phyloP scores from a whole-genome alignment of 495 filamentous ascomycete genomes.

The Tetracladium setigerum region DNA sequence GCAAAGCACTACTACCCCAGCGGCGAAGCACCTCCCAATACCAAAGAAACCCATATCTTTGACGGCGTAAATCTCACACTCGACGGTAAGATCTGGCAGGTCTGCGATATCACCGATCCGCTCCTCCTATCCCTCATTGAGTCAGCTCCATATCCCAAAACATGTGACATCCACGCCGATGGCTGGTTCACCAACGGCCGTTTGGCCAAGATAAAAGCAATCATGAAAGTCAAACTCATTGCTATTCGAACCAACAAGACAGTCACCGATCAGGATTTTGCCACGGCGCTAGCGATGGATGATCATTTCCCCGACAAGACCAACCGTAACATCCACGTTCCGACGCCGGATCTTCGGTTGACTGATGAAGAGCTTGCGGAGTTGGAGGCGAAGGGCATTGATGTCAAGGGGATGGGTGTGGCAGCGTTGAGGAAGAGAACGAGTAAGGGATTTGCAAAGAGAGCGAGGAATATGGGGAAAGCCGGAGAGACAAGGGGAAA shows the following conservation, averaged over 20 bases:
- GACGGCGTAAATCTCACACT: constrained; percentile 58
- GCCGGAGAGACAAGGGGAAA: no score
- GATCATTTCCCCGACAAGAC: constrained; percentile 26
- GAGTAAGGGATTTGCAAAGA: no score
- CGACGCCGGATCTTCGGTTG: constrained; percentile 28
- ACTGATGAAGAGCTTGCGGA: constrained; percentile 10
- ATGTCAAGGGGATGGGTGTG: background rate
- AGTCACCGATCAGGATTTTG: constrained; percentile 46
- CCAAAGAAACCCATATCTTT: constrained; percentile 58
- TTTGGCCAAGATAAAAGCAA: constrained; percentile 68
- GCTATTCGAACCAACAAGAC: constrained; percentile 37
- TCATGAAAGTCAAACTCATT: constrained; percentile 78
- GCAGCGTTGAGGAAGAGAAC: no score
- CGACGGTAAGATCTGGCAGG: constrained; percentile 86
- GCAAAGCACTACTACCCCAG: background rate
- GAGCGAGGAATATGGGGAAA: no score
- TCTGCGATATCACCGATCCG: constrained; percentile 85
- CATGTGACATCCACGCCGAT: constrained; percentile 51
- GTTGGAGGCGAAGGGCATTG: background rate
- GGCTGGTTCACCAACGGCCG: constrained; percentile 80
- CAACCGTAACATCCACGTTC: constrained; percentile 12
- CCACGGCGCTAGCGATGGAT: constrained; percentile 33
- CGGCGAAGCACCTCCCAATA: background rate
- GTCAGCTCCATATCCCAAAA: constrained; percentile 32
- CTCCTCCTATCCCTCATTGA: constrained; percentile 48